Evolutionary conservation across 208 protist species (phyloP), one percentile per base, ranked within the genome.

Genomic region (Acanthamoeba healyi): DNA sequence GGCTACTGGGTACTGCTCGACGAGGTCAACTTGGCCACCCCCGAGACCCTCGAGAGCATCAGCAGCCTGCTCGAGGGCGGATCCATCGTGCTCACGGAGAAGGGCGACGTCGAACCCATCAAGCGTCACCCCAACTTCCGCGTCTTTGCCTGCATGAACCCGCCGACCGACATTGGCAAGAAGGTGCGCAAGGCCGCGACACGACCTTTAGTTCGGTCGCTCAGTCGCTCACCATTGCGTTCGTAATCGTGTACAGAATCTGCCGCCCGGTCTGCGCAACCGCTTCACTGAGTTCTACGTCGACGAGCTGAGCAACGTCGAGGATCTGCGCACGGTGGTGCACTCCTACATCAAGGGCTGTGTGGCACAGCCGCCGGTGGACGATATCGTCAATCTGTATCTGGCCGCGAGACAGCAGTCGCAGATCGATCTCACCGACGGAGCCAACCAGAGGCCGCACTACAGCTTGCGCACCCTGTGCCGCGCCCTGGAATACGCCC

Each of bases 61-160:
- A 98, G 97, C 36, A 97, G 98, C 67, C 97, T 99, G 2, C 97
- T 99, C 36, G 99, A 99, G 51, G 98, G 98, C 58, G 97, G 96
- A 9, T 98, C 96, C 0, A 63, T 99, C 0, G 94, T 94, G 7
- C 94, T 99, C 12, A 98, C 95, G 17, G 98, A 99, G 63, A 72
- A 93, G 34, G 98, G 98, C 49, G 97, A 98, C 15, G 81, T 97
- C 9, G 95, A 96, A 17, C 95, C 95, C 40, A 90, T 99, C n/a
- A 38, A 40, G 77, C 94, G 97, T 40, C 99, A 99, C 96, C 98
- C 98, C 29, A 98, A 99, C 94, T 99, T 99, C 96, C 98, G 98
- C 32, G 96, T 99, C 0, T 99, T 99, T 95, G 99, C 99, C 14
- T 99, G 99, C 96, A 99, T 99, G 99, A 99, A 99, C 96, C 99